These are phyloP conservation scores for Picea abies DNA, from an alignment of 83 land plant species.

Conservation along the genomic window DNA sequence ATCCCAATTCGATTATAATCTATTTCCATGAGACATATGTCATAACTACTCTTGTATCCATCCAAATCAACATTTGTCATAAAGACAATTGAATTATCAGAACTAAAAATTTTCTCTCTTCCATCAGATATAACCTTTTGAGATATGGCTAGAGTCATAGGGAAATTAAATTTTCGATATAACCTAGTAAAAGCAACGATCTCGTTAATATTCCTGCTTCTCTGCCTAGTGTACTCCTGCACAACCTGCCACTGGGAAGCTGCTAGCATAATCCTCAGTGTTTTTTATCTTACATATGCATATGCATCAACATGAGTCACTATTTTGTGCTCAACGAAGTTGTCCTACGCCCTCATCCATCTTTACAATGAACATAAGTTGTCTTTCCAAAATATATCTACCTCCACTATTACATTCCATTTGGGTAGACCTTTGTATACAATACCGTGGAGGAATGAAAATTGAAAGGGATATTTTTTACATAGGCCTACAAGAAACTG, in stretches of 20 bases:
- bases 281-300: conserved; percentile 9
- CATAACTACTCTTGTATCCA: conserved; percentile 11
- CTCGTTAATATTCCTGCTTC: no score
- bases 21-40: background rate
- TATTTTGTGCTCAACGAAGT: conserved; percentile 46
- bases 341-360: no score
- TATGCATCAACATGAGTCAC: conserved; percentile 5
- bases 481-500: conserved; percentile 33
- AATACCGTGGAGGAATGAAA: conserved; percentile 55
- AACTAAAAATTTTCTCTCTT: background rate
- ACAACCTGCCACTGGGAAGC: background rate
- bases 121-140: no score
- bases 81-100: background rate
- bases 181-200: no score
- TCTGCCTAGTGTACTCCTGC: no score
- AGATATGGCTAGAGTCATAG: background rate
- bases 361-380: no score
- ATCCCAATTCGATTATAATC: background rate
- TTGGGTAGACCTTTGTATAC: conserved; percentile 9
- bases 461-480: conserved; percentile 36
- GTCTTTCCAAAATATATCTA: no score
- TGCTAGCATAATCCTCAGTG: background rate
- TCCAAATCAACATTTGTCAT: conserved; percentile 1
- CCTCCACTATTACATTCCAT: background rate
- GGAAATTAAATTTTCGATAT: background rate